Base-by-base conservation (phyloP, 805 yeast species). In the Candida sithepensis region DNA sequence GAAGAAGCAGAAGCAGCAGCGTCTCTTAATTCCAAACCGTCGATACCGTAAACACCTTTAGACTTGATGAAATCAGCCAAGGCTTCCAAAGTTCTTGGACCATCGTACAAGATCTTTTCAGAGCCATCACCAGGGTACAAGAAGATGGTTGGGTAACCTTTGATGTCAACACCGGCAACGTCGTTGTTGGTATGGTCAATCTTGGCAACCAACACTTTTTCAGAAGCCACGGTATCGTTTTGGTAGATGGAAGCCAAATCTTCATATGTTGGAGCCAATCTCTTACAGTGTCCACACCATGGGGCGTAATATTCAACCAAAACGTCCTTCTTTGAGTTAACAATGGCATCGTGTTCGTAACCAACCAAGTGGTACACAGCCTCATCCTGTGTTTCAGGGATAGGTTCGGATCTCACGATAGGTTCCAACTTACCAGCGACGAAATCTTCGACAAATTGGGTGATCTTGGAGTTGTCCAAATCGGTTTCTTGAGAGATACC, bases 221-320 rank as follows among this genome's bases (percentile, higher is more conserved):
- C 71, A 45, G 69, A 65, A 43, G 74, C 73, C 41, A 67, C 72
- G 20, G 69, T 62, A 62, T 82, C 81, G 44, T 75, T 67, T 50
- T 72, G 73, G 69, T 77, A 87, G 46, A 85, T 59, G 43, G 73
- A 82, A 44, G 92, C 97, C 55, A 94, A 79, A 65, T 91, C 94
- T 66, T 88, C 95, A 75, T 82, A 92, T 49, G 74, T 76, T 63
- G 97, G 96, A 44, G 92, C 92, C 66, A 90, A 77, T 70, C 79
- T 87, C 77, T 88, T 89, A 76, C 97, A 89, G 76, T 90, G 96
- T 41, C 96, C 95, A 75, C 96, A 90, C 97, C 97, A 91, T 71
- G 96, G 95, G 42, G 98, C 97, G 64, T 88, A 91, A 72, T 91
- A 92, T 73, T 88, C 87, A 47, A 92, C 96, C 48, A 91, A 70